Percentiles rank a stretch among this genome's conserved stretches.
These are phyloP conservation scores for Venturia nashicola DNA, from an alignment of 2,329 filamentous ascomycete species.

Conservation along the genomic window DNA sequence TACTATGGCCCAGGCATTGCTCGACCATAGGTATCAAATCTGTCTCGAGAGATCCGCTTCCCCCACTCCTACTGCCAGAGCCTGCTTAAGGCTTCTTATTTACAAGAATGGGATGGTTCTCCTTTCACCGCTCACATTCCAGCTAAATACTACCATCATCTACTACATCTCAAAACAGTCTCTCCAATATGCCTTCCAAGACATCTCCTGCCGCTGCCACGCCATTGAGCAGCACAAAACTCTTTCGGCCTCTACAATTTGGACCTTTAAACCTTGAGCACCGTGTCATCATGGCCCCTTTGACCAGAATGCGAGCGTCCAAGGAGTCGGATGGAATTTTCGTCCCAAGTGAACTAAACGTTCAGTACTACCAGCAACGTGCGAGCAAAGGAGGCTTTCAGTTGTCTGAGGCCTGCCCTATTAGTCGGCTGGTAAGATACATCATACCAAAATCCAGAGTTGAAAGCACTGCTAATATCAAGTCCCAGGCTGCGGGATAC, in stretches of 20 bases:
- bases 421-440: background rate
- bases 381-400: constrained; percentile 6
- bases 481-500: background rate
- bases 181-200: background rate
- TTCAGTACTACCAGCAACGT: constrained; percentile 24
- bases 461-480: background rate
- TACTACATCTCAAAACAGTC: background rate
- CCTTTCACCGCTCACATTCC: background rate
- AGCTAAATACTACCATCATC: background rate
- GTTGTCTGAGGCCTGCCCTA: constrained; percentile 5
- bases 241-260: constrained; percentile 10
- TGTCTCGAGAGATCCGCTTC: too few relatives aligned
- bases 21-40: too few relatives aligned
- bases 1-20: too few relatives aligned
- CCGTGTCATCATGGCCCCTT: constrained; percentile 8
- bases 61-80: background rate
- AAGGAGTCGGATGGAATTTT: constrained; percentile 23
- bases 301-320: constrained; percentile 8
- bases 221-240: background rate
- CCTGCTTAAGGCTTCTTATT: background rate
- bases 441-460: background rate
- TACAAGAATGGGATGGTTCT: background rate
- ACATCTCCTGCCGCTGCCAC: background rate
- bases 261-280: constrained; percentile 8
- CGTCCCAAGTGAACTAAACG: constrained; percentile 23